Percentiles rank a stretch among this genome's conserved stretches.
These are phyloP conservation scores for Boletellus ananiceps DNA, from an alignment of 768 basidiomycete genomes.

Conservation along the genomic window DNA sequence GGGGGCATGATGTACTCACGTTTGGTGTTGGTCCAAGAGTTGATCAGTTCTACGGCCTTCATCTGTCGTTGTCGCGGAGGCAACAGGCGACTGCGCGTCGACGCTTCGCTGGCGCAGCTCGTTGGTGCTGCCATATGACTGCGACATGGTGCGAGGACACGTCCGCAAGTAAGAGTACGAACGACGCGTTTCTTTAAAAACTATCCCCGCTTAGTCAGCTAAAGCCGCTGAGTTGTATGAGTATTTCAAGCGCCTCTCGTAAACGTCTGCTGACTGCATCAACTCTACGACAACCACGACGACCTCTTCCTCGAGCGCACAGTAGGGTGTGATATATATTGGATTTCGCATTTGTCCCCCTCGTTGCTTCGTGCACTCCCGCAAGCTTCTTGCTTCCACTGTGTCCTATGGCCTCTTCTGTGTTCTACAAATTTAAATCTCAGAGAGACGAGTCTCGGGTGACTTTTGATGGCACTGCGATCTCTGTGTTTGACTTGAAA, in stretches of 20 bases:
- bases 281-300: conserved; percentile 19
- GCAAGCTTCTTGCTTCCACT: conserved; percentile 11
- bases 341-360: conserved; percentile 2
- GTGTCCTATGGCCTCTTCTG: conserved; percentile 75
- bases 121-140: conserved; percentile 24
- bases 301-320: conserved; percentile 4
- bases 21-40: conserved; percentile 64
- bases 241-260: conserved; percentile 22
- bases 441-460: conserved; percentile 92
- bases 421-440: conserved; percentile 97
- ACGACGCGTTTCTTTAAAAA: conserved; percentile 15
- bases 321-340: conserved; percentile 24
- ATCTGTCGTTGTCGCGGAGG: conserved; percentile 44
- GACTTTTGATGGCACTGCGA: conserved; percentile 97
- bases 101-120: conserved; percentile 31
- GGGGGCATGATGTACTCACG: conserved; percentile 33
- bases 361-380: conserved; percentile 15
- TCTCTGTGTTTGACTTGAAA: conserved; percentile 98
- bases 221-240: conserved; percentile 5
- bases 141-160: conserved; percentile 21
- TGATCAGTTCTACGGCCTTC: conserved; percentile 73
- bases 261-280: conserved; percentile 9
- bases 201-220: conserved; percentile 17
- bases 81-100: conserved; percentile 14
- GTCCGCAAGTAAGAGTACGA: conserved; percentile 1